A percentile compares a stretch with the other conserved stretches of the same genome.
These are phyloP conservation scores for Cicer bijugum DNA, from an alignment of 306 rosid species.

Conservation along the genomic window DNA sequence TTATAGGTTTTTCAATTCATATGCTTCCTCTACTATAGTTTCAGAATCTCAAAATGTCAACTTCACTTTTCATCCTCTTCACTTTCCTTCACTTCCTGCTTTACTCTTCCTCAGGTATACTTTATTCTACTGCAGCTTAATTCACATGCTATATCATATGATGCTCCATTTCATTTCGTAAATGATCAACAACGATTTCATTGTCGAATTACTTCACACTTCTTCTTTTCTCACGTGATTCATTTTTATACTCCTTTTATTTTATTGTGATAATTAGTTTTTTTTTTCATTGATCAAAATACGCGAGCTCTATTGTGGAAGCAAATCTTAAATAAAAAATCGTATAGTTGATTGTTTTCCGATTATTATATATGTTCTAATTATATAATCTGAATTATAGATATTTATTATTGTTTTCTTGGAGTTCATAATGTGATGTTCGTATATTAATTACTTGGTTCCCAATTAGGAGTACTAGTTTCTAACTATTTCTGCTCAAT, in stretches of 20 bases:
- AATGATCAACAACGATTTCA: background rate
- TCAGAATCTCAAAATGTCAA: slow-evolving; percentile 46
- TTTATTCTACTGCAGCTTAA: slow-evolving; percentile 17
- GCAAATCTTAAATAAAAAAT: background rate
- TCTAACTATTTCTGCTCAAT: background rate
- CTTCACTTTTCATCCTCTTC: slow-evolving; percentile 49
- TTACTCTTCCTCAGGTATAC: slow-evolving; percentile 68
- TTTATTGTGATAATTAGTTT: background rate
- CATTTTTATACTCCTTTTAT: background rate
- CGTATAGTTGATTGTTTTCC: background rate
- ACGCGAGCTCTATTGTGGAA: background rate
- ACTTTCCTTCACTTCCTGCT: slow-evolving; percentile 50
- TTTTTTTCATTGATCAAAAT: background rate
- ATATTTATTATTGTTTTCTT: background rate
- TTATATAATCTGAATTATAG: slow-evolving; percentile 1
- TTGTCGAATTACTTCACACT: too few species aligned
- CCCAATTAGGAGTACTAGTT: background rate
- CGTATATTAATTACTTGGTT: slow-evolving; percentile 12
- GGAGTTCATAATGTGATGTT: slow-evolving; percentile 19
- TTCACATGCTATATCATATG: background rate
- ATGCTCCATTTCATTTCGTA: background rate
- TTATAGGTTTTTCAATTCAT: slow-evolving; percentile 57
- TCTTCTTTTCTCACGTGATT: background rate
- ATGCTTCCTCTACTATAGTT: slow-evolving; percentile 20
- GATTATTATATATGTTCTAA: background rate